phyloP scores from a whole-genome alignment of 768 basidiomycete species.

The Boletus sp. region DNA sequence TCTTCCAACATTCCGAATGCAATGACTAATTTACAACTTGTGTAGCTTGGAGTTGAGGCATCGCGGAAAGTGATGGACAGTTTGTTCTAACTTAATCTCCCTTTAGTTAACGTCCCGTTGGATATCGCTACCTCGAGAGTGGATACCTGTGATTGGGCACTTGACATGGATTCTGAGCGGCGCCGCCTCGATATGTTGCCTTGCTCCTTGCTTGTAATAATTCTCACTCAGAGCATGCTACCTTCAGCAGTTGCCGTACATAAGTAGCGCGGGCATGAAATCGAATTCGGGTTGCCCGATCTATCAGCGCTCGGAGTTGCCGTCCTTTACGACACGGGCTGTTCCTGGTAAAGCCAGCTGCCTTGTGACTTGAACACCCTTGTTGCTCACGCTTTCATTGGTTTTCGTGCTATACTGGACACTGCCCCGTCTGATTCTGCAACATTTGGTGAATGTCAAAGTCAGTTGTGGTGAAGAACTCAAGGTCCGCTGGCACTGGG shows the following conservation, averaged over 20 bases:
- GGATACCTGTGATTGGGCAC: constrained; percentile 2
- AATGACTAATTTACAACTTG: not conserved
- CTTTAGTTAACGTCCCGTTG: not conserved
- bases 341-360: not conserved
- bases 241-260: not conserved
- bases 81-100: constrained; percentile 40
- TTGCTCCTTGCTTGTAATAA: constrained; percentile 1
- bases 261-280: not conserved
- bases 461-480: constrained; percentile 6
- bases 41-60: constrained; percentile 86
- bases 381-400: constrained; percentile 1
- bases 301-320: not conserved
- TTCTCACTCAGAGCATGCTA: constrained; percentile 1
- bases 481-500: constrained; percentile 11
- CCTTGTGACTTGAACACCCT: constrained; percentile 3
- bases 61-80: constrained; percentile 80
- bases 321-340: constrained; percentile 15
- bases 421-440: not conserved
- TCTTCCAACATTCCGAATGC: not conserved
- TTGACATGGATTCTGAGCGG: constrained; percentile 4
- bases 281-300: not conserved
- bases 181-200: constrained; percentile 6
- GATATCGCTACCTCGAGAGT: constrained; percentile 2
- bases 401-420: not conserved
- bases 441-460: constrained; percentile 19